Conservation (phyloP, 225 moss, liverwort and hornwort genomes). For the Thuidium tamariscinum region DNA sequence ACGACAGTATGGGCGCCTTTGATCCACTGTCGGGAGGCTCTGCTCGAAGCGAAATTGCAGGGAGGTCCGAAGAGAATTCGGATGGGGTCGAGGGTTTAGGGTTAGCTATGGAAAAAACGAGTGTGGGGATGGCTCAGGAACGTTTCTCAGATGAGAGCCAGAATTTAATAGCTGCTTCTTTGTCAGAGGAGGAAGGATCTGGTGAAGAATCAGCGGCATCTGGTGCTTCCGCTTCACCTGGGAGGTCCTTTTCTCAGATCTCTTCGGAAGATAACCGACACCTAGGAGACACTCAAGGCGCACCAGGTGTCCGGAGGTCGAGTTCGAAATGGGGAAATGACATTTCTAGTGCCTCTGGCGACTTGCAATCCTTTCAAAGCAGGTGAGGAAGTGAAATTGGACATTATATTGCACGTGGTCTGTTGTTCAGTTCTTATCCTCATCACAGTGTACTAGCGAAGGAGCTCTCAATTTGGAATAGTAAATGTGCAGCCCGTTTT, state of each 20-base stretch:
- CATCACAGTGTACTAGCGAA: background rate
- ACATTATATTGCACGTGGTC: background rate
- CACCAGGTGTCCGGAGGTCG: background rate
- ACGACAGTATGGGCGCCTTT: background rate
- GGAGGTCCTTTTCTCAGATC: background rate
- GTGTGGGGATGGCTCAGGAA: background rate
- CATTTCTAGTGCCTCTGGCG: background rate
- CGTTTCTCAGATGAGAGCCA: background rate
- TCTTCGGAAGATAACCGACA: background rate
- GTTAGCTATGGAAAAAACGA: background rate
- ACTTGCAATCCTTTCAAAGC: background rate
- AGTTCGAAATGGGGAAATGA: constrained; percentile 23
- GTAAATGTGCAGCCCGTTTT: background rate
- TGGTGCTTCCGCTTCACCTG: background rate
- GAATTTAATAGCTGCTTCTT: background rate
- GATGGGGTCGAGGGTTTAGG: background rate
- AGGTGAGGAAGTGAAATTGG: constrained; percentile 8
- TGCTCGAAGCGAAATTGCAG: background rate
- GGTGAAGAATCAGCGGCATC: background rate
- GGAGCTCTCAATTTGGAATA: background rate
- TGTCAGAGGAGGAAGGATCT: background rate
- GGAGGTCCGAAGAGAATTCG: background rate
- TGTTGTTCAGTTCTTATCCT: background rate
- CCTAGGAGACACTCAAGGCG: background rate
- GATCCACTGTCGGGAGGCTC: constrained; percentile 11